These are phyloP conservation scores for Ajuga chamaepitys DNA, from an alignment of 257 asterid genomes.

Conservation along the genomic window DNA sequence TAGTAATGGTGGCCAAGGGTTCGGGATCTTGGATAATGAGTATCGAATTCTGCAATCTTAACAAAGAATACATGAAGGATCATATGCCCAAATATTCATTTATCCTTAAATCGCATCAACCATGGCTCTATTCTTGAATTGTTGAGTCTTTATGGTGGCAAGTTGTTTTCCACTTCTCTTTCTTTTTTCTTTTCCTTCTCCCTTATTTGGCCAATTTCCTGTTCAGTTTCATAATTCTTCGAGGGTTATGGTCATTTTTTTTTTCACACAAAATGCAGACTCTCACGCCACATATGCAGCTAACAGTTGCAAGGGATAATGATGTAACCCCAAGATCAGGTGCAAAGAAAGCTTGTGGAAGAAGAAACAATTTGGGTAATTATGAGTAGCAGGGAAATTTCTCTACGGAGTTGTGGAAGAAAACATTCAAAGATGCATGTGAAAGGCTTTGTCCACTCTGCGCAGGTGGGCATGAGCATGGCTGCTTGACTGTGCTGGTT, in stretches of 20 bases:
- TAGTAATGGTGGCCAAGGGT: too few relatives aligned
- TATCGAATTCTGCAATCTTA: too few relatives aligned
- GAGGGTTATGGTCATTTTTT: not conserved
- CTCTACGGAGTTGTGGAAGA: slow-evolving; percentile 83
- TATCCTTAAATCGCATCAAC: too few relatives aligned
- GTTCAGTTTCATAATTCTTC: not conserved
- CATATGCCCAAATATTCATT: too few relatives aligned
- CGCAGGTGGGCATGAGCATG: slow-evolving; percentile 66
- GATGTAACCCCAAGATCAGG: slow-evolving; percentile 25
- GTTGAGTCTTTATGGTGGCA: slow-evolving; percentile 98
- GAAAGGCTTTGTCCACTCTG: slow-evolving; percentile 90
- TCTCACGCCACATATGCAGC: slow-evolving; percentile 92
- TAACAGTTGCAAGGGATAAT: slow-evolving; percentile 39
- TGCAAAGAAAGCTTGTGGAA: slow-evolving; percentile 39
- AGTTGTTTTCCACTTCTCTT: slow-evolving; percentile 35
- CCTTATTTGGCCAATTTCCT: not conserved
- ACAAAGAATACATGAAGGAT: too few relatives aligned
- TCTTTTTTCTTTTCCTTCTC: not conserved
- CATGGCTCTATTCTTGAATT: slow-evolving; percentile 87
- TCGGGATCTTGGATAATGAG: too few relatives aligned
- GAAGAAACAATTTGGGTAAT: slow-evolving; percentile 40
- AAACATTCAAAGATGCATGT: slow-evolving; percentile 87
- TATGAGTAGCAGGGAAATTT: slow-evolving; percentile 66
- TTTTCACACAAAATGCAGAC: slow-evolving; percentile 50
- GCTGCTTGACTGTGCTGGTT: slow-evolving; percentile 74